phyloP scores from a whole-genome alignment of 345 rosid genomes.

The Linum usitatissimum region DNA sequence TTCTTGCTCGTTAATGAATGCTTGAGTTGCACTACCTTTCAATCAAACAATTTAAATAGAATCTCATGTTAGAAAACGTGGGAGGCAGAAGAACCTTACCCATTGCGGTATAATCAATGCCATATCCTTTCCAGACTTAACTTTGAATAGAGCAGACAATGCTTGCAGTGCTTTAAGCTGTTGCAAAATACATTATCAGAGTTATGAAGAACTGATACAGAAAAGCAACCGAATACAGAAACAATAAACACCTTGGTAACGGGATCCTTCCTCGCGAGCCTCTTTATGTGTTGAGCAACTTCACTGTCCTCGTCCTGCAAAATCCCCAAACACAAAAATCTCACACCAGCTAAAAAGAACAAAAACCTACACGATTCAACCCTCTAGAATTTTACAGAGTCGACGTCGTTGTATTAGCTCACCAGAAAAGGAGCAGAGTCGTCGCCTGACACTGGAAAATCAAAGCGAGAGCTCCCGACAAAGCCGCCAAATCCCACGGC shows the following conservation, averaged over 20 bases:
- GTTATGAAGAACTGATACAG: not conserved
- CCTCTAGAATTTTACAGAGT: not conserved
- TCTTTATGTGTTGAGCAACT: conserved; percentile 71
- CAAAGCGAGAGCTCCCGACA: conserved; percentile 70
- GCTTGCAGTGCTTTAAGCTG: conserved; percentile 88
- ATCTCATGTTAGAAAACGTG: not conserved
- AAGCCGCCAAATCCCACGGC: conserved; percentile 85
- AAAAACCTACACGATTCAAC: not conserved
- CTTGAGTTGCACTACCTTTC: not conserved
- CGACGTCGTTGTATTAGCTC: not conserved
- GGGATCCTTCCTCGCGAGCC: conserved; percentile 81
- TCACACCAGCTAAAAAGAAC: not conserved
- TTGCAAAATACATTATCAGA: conserved; percentile 16
- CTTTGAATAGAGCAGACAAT: conserved; percentile 49
- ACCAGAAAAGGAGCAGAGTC: conserved; percentile 39
- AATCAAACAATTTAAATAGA: not conserved
- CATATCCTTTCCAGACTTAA: conserved; percentile 63
- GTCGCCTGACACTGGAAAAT: conserved; percentile 38
- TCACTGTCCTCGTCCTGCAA: conserved; percentile 72
- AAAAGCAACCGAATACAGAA: not conserved
- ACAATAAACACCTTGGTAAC: conserved; percentile 53
- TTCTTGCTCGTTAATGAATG: not conserved
- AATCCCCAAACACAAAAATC: conserved; percentile 4
- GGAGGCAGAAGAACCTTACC: conserved; percentile 32
- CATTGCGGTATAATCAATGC: conserved; percentile 71